A percentile compares a stretch with the other conserved stretches of the same genome.
phyloP scores from a whole-genome alignment of 2,329 filamentous ascomycete genomes.

The Amylocarpus encephaloides region DNA sequence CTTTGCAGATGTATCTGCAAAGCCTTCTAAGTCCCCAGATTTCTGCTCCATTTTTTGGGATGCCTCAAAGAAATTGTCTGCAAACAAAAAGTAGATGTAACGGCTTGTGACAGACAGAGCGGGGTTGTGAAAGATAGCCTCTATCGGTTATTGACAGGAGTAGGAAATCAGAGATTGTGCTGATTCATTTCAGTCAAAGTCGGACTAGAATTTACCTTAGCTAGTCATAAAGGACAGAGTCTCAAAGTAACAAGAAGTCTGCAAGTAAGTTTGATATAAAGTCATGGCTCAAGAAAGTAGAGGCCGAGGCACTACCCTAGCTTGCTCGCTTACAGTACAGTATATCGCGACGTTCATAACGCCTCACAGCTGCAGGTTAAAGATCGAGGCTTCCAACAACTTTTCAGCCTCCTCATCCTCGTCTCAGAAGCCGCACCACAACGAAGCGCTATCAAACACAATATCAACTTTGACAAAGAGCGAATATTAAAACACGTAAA shows the following conservation, averaged over 20 bases:
- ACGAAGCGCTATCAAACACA: not conserved
- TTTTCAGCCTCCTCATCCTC: not conserved
- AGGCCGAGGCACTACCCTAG: not conserved
- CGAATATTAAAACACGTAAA: too few species aligned
- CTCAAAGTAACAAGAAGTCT: not conserved
- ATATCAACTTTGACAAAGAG: too few species aligned
- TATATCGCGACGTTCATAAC: not conserved
- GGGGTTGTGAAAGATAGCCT: not conserved
- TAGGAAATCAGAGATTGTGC: too few species aligned
- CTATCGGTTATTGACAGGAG: too few species aligned
- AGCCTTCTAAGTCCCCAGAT: slow-evolving; percentile 17
- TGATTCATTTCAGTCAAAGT: too few species aligned
- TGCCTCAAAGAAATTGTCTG: not conserved
- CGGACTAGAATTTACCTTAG: too few species aligned
- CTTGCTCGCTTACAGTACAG: not conserved
- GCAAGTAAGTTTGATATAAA: not conserved
- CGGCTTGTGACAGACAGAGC: not conserved
- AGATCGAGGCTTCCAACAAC: slow-evolving; percentile 3
- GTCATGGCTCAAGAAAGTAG: too few species aligned
- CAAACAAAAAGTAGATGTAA: not conserved
- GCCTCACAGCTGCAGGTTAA: not conserved
- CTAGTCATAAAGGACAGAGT: too few species aligned
- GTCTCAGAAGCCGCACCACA: not conserved
- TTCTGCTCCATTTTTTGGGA: slow-evolving; percentile 22
- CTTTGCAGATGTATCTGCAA: slow-evolving; percentile 8